phyloP scores from a whole-genome alignment of 2,329 filamentous ascomycete genomes.

The Cryphonectria nitschkei region DNA sequence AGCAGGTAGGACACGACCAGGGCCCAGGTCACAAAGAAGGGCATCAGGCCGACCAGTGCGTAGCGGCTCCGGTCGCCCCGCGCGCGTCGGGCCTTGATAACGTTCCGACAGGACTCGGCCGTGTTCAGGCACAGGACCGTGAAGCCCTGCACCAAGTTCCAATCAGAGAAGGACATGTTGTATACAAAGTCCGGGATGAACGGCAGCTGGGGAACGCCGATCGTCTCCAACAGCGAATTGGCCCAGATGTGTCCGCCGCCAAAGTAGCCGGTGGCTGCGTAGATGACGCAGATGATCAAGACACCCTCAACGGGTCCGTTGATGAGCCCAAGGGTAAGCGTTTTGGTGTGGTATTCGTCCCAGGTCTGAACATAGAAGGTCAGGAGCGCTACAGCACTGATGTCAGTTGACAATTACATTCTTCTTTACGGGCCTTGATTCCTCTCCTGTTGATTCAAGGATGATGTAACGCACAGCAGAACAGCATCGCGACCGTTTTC shows the following conservation, averaged over 20 bases:
- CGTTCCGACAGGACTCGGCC: slow-evolving; percentile 76
- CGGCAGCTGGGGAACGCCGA: slow-evolving; percentile 67
- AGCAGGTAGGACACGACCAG: slow-evolving; percentile 79
- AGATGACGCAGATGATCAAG: slow-evolving; percentile 79
- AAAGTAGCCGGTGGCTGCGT: slow-evolving; percentile 79
- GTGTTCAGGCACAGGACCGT: slow-evolving; percentile 86
- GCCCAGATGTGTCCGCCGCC: slow-evolving; percentile 95
- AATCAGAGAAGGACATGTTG: slow-evolving; percentile 83
- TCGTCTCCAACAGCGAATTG: slow-evolving; percentile 71
- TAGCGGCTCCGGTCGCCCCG: slow-evolving; percentile 73
- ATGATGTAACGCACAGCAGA: slow-evolving; percentile 67
- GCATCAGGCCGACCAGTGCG: slow-evolving; percentile 80
- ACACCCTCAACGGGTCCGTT: slow-evolving; percentile 96
- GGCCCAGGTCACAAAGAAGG: slow-evolving; percentile 78
- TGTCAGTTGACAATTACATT: background rate
- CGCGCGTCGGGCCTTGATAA: slow-evolving; percentile 77
- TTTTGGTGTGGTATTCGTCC: slow-evolving; percentile 99
- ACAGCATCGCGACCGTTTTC: slow-evolving; percentile 82
- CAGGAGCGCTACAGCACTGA: slow-evolving; percentile 63
- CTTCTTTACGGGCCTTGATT: background rate
- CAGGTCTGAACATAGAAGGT: slow-evolving; percentile 99
- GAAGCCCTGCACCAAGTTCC: slow-evolving; percentile 87
- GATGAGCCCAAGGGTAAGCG: slow-evolving; percentile 86
- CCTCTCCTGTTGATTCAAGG: slow-evolving; percentile 9
- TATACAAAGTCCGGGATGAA: slow-evolving; percentile 75